Conservation (phyloP, 495 filamentous ascomycete species). For the Hyaloscypha variabilis region DNA sequence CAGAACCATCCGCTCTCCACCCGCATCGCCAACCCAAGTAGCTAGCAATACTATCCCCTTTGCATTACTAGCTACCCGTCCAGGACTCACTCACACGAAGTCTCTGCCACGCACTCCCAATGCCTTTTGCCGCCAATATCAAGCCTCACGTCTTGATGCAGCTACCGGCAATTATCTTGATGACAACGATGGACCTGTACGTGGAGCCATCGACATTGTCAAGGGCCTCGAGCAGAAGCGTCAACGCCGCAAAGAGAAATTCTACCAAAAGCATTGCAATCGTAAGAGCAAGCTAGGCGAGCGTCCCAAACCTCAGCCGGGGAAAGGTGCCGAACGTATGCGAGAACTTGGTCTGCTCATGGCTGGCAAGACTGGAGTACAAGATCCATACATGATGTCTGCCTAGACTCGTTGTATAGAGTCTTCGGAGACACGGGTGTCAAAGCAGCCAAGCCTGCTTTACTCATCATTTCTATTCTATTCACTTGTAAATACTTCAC, state of each 20-base stretch:
- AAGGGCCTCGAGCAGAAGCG: conserved; percentile 94
- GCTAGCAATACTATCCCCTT: conserved; percentile 40
- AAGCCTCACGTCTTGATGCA: conserved; percentile 27
- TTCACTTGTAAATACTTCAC: conserved; percentile 35
- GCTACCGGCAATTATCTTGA: conserved; percentile 22
- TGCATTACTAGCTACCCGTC: conserved; percentile 64
- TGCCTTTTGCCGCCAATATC: conserved; percentile 62
- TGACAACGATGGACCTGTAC: conserved; percentile 53
- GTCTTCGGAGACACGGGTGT: conserved; percentile 27
- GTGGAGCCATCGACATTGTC: conserved; percentile 95
- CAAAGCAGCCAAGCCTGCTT: conserved; percentile 16
- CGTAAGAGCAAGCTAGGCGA: conserved; percentile 47
- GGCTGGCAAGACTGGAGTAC: conserved; percentile 71
- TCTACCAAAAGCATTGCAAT: conserved; percentile 77
- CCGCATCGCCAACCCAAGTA: conserved; percentile 41
- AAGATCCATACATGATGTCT: conserved; percentile 80
- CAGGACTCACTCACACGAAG: conserved; percentile 69
- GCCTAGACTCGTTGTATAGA: conserved; percentile 48
- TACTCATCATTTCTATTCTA: conserved; percentile 35
- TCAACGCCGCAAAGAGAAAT: conserved; percentile 87
- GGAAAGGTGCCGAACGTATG: conserved; percentile 92
- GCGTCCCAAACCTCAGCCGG: conserved; percentile 66
- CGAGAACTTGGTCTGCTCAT: conserved; percentile 87
- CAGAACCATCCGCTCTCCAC: conserved; percentile 43
- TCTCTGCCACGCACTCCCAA: conserved; percentile 76